Base-by-base conservation (phyloP, 495 filamentous ascomycete genomes). In the Neurospora hispaniola region DNA sequence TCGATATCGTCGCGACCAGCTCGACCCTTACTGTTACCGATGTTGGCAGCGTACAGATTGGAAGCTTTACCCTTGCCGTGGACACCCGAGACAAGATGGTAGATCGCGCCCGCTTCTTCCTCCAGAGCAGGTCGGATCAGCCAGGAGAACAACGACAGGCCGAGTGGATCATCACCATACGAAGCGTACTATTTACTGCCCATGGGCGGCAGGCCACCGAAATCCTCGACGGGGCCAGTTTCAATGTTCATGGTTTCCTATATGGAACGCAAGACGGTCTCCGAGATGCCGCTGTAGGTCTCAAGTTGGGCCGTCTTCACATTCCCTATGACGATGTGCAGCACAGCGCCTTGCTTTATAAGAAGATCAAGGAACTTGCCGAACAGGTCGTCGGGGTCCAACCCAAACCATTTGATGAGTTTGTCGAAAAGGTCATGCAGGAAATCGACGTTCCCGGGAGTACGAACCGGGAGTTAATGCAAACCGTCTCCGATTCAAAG, bases 211-310 rank as follows among this genome's bases (percentile, higher is more conserved):
- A 98, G 18, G 89, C 94, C 1, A 87, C 90, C n/a, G 95, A 99
- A 80, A 80, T 99, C 3, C 80, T 99, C 79, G 96, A 99, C 79
- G 90, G 92, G 76, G 90, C 92, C 70, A 92, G 90, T 16, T 83
- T 98, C 70, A 97, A 97, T 74, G 86, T 98, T 69, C 94, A 98
- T 80, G 96, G 96, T 18, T 88, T 96, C 71, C 86, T 99, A n/a
- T 94, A 95, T 81, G 92, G 92, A 74, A 89, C 93, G 43, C 82
- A 93, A 12, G 93, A 97, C 59, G 95, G 94, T 14, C 89, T 99
- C 5, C 88, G 93, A 48, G 96, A 98, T 84, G 90, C 93, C 1
- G 93, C 94, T 3, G 89, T 99, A 75, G 90, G 93, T 2, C 84
- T 98, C 62, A 98, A 98, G 79, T 85, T 98, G 59, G 96, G 96